Base-by-base conservation (phyloP, 1,284 basidiomycete species). In the Ustilago sp. region DNA sequence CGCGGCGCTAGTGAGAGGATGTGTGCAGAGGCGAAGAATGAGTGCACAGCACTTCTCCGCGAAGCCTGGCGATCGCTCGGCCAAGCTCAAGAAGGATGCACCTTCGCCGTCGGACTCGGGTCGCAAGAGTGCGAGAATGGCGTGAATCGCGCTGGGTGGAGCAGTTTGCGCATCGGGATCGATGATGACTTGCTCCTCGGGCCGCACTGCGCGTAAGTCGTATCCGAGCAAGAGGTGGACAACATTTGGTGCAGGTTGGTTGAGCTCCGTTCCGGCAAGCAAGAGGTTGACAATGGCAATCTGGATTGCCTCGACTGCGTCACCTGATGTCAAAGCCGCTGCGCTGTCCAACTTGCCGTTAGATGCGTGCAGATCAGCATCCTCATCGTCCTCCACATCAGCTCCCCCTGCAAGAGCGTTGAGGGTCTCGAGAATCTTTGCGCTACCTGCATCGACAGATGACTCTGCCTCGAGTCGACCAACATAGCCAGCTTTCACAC, bases 201-300 rank as follows among this genome's bases (percentile, higher is more conserved):
- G 71, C 85, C 86, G 57, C 81, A 89, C 87, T 1, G 92, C 83
- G 9, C 87, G 83, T 72, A 89, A 83, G 73, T 89, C 93, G 83
- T 95, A 93, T 7, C 90, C 90, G 38, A 99, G 89, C 9, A 99
- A 88, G 86, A 94, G 93, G 87, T 98, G 94, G 0, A 93, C 93
- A 39, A 98, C 85, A 80, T 96, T 98, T 15, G 95, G 94, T 66
- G 91, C 93, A 0, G 91, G 86, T 11, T 89, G 87, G 51, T 89
- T 89, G 0, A 87, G 85, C n/a, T 90, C 87, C 0, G 95, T 95
- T 72, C 93, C 93, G 61, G 90, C 90, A 48, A 94, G 90, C 66
- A 99, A 88, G 11, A 99, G 88, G 75, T 96, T 92, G 54, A 99
- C 89, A n/a, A 94, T 91, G 0, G 93, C 91, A 2, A 92, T 87